Percentiles rank a stretch among this genome's conserved stretches.
Conservation (phyloP, 2,329 filamentous ascomycete genomes). For the Apiospora sp. region DNA sequence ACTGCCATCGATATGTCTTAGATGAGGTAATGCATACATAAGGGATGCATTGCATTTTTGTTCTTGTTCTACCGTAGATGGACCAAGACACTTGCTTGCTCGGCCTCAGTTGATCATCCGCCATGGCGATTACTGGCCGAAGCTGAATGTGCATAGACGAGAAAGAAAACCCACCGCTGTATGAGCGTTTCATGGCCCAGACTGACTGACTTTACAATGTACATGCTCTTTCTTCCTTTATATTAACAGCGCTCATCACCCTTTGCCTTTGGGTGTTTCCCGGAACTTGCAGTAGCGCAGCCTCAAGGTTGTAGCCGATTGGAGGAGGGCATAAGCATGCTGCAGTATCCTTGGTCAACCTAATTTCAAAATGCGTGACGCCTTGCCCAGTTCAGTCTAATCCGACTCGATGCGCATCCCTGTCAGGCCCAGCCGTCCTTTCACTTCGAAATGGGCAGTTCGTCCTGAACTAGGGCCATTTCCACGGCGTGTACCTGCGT, state of each 20-base stretch:
- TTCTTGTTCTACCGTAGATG: neutral
- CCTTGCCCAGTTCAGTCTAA: conserved; percentile 13
- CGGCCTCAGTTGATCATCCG: neutral
- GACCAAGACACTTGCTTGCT: neutral
- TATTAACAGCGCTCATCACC: neutral
- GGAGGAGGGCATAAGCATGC: conserved; percentile 1
- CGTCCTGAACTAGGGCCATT: conserved; percentile 14
- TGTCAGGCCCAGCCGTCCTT: neutral
- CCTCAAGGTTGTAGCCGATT: neutral
- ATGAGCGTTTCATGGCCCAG: neutral
- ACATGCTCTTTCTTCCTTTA: neutral
- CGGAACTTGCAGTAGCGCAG: conserved; percentile 17
- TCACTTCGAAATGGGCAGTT: neutral
- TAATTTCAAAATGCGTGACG: conserved; percentile 19
- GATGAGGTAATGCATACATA: neutral
- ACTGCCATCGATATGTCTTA: neutral
- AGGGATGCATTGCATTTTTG: neutral
- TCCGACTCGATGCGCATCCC: neutral
- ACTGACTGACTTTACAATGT: neutral
- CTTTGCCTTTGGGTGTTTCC: neutral
- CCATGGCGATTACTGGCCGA: neutral
- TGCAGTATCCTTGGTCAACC: neutral
- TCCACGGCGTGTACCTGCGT: conserved; percentile 4
- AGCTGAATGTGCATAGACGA: neutral
- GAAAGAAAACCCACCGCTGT: neutral